These are phyloP conservation scores for Talaromyces sp. DNA, from an alignment of 2,329 filamentous ascomycete genomes.

Conservation along the genomic window DNA sequence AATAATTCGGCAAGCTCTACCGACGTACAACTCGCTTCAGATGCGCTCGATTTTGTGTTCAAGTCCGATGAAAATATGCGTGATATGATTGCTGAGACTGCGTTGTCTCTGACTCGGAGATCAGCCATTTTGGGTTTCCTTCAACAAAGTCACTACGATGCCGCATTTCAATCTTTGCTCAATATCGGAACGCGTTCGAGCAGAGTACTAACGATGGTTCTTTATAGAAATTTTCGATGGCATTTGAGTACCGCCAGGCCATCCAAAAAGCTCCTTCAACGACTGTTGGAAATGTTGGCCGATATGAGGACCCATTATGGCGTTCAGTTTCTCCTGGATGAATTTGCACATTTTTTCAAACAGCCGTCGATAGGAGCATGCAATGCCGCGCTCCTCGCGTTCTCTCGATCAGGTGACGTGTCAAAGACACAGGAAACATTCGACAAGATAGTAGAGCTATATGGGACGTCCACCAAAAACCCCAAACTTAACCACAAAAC, in stretches of 20 bases:
- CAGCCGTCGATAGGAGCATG: slow-evolving; percentile 34
- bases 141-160: slow-evolving; percentile 26
- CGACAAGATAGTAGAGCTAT: slow-evolving; percentile 36
- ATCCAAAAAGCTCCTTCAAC: slow-evolving; percentile 23
- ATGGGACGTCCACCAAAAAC: slow-evolving; percentile 26
- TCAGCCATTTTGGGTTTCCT: slow-evolving; percentile 27
- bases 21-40: slow-evolving; percentile 10
- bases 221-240: slow-evolving; percentile 43
- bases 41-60: slow-evolving; percentile 23
- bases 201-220: slow-evolving; percentile 31
- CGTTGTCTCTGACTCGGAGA: slow-evolving; percentile 29
- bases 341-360: slow-evolving; percentile 34
- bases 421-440: slow-evolving; percentile 46
- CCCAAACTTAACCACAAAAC: slow-evolving; percentile 6
- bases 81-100: slow-evolving; percentile 29
- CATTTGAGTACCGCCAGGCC: slow-evolving; percentile 27
- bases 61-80: slow-evolving; percentile 26
- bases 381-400: slow-evolving; percentile 37
- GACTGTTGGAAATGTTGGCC: slow-evolving; percentile 27
- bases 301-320: slow-evolving; percentile 33
- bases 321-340: slow-evolving; percentile 42
- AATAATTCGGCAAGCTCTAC: not conserved
- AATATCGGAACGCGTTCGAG: slow-evolving; percentile 27
- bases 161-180: slow-evolving; percentile 30
- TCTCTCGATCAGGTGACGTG: slow-evolving; percentile 48